Conservation (phyloP, 2,329 filamentous ascomycete genomes). For the Exutisphaerella laricina region DNA sequence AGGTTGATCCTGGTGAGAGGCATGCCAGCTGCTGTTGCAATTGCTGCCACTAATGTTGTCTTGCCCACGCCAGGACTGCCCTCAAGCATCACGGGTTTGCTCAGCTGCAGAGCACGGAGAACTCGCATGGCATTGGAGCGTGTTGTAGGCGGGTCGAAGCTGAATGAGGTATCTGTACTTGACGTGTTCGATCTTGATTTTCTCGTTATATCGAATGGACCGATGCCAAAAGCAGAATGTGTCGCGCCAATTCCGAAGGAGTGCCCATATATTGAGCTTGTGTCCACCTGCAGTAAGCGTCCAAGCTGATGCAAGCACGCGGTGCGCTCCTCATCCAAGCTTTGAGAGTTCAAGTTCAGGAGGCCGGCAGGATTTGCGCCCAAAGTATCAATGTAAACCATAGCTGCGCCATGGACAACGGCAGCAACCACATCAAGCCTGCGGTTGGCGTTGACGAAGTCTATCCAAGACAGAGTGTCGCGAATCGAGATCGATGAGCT, state of each 20-base stretch:
- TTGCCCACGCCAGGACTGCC: conserved; percentile 98
- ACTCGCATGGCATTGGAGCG: conserved; percentile 86
- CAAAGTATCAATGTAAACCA: conserved; percentile 92
- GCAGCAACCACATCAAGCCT: conserved; percentile 22
- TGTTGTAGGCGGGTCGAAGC: conserved; percentile 85
- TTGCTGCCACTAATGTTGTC: conserved; percentile 82
- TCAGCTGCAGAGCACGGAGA: conserved; percentile 77
- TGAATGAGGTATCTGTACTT: conserved; percentile 48
- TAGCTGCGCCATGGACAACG: conserved; percentile 79
- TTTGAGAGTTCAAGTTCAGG: conserved; percentile 64
- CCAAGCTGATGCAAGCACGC: conserved; percentile 69
- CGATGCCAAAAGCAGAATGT: conserved; percentile 57
- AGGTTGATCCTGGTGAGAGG: conserved; percentile 91
- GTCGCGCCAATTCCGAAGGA: conserved; percentile 55
- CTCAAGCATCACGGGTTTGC: conserved; percentile 89
- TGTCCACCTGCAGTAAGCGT: conserved; percentile 59
- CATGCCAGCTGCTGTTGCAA: conserved; percentile 73
- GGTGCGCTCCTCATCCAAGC: conserved; percentile 64
- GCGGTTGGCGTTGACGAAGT: conserved; percentile 66
- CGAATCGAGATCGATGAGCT: conserved; percentile 80
- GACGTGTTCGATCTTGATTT: not conserved
- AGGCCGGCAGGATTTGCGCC: conserved; percentile 91
- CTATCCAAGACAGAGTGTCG: conserved; percentile 87
- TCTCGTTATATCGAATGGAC: conserved; percentile 63
- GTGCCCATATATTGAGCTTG: conserved; percentile 59